These are phyloP conservation scores for Recurvomyces mirabilis DNA, from an alignment of 495 filamentous ascomycete genomes.

Conservation along the genomic window DNA sequence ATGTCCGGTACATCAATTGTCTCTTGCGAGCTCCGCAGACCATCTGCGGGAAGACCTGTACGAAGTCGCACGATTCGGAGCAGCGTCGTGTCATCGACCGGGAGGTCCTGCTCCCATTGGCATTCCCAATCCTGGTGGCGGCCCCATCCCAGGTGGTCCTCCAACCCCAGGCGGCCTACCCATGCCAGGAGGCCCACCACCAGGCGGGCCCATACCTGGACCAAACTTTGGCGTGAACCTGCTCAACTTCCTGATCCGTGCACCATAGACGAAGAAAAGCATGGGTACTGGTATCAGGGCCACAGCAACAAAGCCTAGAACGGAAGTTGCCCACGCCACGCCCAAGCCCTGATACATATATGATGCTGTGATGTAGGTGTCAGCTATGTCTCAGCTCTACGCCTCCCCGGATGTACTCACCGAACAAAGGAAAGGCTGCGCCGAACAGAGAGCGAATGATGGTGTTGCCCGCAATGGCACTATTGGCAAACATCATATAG, in stretches of 20 bases:
- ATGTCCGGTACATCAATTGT: too few relatives aligned
- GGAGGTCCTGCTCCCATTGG: too few relatives aligned
- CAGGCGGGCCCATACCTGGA: background rate
- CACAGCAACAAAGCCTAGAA: constrained; percentile 24
- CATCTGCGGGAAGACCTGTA: too few relatives aligned
- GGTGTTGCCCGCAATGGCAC: constrained; percentile 39
- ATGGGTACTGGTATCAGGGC: constrained; percentile 28
- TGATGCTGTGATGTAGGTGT: too few relatives aligned
- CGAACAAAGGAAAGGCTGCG: constrained; percentile 40
- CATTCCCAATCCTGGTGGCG: background rate
- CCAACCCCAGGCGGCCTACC: background rate
- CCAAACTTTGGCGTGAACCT: constrained; percentile 4
- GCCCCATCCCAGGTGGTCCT: background rate
- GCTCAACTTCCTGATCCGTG: constrained; percentile 36
- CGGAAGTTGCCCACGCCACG: constrained; percentile 22
- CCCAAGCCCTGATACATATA: too few relatives aligned
- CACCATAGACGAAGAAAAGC: constrained; percentile 43
- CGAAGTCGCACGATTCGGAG: too few relatives aligned
- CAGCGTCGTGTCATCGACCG: too few relatives aligned
- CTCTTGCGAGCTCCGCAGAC: too few relatives aligned
- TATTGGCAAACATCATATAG: constrained; percentile 31
- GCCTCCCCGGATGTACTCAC: constrained; percentile 33
- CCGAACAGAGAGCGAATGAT: constrained; percentile 37
- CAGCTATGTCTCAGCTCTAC: too few relatives aligned
- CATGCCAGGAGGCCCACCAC: too few relatives aligned